Evolutionary conservation across 768 basidiomycete genomes (phyloP), one percentile per base, ranked within the genome.

Genomic region (Piloderma croceum): DNA sequence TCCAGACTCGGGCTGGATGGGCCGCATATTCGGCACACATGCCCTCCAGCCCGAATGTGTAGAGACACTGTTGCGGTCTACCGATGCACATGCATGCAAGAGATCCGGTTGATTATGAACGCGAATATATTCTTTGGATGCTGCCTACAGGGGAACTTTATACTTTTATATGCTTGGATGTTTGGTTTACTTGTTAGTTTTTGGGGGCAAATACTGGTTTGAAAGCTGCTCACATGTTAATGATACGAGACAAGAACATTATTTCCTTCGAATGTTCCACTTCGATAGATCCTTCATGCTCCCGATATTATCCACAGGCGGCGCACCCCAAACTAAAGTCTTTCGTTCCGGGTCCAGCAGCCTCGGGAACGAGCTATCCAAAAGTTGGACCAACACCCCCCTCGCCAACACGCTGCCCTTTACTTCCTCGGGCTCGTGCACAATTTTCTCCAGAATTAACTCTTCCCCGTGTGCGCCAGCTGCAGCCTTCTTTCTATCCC

Each of bases 311-410:
- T 87, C 82, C 38, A 86, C 68, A 1, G 78, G 64, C 5, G 85
- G 85, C 20, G 86, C 85, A 23, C 80, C 81, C 79, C 77, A 83
- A 3, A 88, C 73, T 5, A 84, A 49, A 1, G 81, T 83, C 58
- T 80, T 83, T 27, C 58, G 62, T 46, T 65, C 58, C 7, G 83
- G 81, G 51, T 86, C 81, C 31, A 83, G 56, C 23, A 81, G 49
- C 34, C 59, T 48, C 3, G 79, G 80, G 34, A 73, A 73, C 11
- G 63, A 58, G 34, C 57, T 49, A 23, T 72, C 73, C 20, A 77
- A 52, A 17, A 68, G 41, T 17, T 63, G 61, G 5, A 58, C 60
- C 15, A 81, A 57, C 18, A 83, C 42, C 9, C 79, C 79, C 31
- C 68, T 59, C 5, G 54, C 48, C 23, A 46, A 46, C n/a, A 38